Percentiles rank a stretch among this genome's conserved stretches.
These are phyloP conservation scores for Hypoxylon lienhwacheense DNA, from an alignment of 495 filamentous ascomycete genomes.

Conservation along the genomic window DNA sequence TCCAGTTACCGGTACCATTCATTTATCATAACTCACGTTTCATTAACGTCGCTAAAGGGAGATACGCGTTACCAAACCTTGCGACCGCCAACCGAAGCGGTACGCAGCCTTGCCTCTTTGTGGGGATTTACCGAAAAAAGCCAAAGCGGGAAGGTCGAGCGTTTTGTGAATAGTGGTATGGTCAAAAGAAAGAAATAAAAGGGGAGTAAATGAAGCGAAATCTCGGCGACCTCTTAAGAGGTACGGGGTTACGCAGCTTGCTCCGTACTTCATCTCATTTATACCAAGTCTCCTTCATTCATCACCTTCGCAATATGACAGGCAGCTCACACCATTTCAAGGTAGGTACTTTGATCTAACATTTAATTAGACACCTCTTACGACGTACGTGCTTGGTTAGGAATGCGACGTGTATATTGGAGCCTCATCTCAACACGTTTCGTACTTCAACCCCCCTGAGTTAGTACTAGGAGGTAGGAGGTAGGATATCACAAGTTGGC, in stretches of 20 bases:
- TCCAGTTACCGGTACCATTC: too few relatives aligned
- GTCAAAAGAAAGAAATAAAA: background rate
- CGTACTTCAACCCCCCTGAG: too few relatives aligned
- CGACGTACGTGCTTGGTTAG: too few relatives aligned
- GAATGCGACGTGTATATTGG: too few relatives aligned
- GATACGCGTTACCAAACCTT: slow-evolving; percentile 17
- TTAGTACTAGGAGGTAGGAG: too few relatives aligned
- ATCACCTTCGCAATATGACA: slow-evolving; percentile 21
- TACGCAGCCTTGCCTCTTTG: slow-evolving; percentile 28
- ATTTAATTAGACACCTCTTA: too few relatives aligned
- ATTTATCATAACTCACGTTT: slow-evolving; percentile 17
- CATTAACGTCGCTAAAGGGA: slow-evolving; percentile 17
- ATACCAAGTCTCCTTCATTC: slow-evolving; percentile 17
- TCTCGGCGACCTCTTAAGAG: too few relatives aligned
- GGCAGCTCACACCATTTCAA: too few relatives aligned
- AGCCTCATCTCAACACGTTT: too few relatives aligned
- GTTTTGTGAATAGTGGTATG: slow-evolving; percentile 14
- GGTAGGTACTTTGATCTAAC: too few relatives aligned
- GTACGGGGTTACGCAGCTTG: too few relatives aligned
- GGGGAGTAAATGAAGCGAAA: background rate
- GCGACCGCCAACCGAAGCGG: slow-evolving; percentile 9
- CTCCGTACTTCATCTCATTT: too few relatives aligned
- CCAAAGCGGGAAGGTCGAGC: slow-evolving; percentile 35
- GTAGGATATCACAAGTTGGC: slow-evolving; percentile 3
- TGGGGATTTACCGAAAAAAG: slow-evolving; percentile 21